Evolutionary conservation across 2,329 filamentous ascomycete species (phyloP), one percentile per base, ranked within the genome.

Genomic region (Apiospora aurea): DNA sequence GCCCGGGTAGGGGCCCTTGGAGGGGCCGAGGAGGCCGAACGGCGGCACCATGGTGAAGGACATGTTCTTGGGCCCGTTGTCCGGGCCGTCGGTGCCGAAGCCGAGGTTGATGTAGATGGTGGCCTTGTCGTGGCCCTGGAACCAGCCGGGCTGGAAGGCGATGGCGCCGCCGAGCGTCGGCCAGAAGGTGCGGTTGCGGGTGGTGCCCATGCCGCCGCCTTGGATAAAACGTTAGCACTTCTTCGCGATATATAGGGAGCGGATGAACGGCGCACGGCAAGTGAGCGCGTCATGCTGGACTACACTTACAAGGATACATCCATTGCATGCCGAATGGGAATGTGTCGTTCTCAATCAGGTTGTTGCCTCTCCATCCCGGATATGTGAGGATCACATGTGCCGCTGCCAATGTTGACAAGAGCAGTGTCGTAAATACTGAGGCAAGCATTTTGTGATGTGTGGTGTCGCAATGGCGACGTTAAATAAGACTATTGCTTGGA

Each of bases 321-420:
- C 95, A 98, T 85, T 97, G 93, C 93, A 96, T 96, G 83, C 95
- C 95, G 76, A 93, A 97, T 1, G 95, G 95, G 77, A 90, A 96
- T 0, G 88, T 91, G 2, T 89, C 90, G 81, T 94, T 97, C 61
- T 92, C 93, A 79, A 92, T 88, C 74, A 97, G 89, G 80, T 94
- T 97, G 85, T 97, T 92, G 75, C 94, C 95, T 88, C 95, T 85
- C 91, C 93, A 96, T 76, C 93, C 93, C 0, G 94, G 95, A 80
- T 97, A 97, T 74, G 92, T 91, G 81, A 97, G 92, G 79, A 97
- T 88, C n/a, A 88, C 93, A 81, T 97, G 94, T n/a, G 91, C 91
- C 46, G 87, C 84, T 74, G 86, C 85, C 77, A 91, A 75, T 53
- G 85, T 82, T 73, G 86, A 86, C 75, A 85, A 77, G 79, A 83